Conservation (phyloP, 768 basidiomycete genomes). For the Termitomyces heimii region DNA sequence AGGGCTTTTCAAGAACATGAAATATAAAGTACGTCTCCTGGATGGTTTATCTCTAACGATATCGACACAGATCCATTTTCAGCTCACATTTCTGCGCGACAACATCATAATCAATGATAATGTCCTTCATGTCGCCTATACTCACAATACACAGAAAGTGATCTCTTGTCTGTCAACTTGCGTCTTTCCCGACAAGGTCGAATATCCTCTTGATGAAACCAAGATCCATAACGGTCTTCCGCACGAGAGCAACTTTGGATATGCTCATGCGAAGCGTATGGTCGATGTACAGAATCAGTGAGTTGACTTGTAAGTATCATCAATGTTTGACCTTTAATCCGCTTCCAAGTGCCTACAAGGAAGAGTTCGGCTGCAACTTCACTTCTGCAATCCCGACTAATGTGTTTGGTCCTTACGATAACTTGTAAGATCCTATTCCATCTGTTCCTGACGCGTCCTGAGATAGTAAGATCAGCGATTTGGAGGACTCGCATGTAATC, state of each 20-base stretch:
- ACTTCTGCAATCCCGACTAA: constrained; percentile 97
- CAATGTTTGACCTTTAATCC: background rate
- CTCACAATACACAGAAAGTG: constrained; percentile 63
- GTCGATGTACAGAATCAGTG: constrained; percentile 95
- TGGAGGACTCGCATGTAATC: constrained; percentile 91
- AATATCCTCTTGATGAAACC: constrained; percentile 87
- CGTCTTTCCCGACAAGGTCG: constrained; percentile 94
- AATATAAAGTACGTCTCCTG: constrained; percentile 60
- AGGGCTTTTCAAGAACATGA: constrained; percentile 94
- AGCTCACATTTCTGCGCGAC: constrained; percentile 91
- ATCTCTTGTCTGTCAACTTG: constrained; percentile 97
- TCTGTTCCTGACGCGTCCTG: background rate
- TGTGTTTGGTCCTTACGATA: constrained; percentile 93
- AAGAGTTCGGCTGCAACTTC: constrained; percentile 91
- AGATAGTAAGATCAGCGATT: constrained; percentile 48
- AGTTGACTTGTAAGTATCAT: constrained; percentile 16
- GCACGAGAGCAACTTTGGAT: constrained; percentile 94
- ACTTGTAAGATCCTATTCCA: constrained; percentile 53
- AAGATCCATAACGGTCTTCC: constrained; percentile 93
- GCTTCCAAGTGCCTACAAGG: constrained; percentile 80
- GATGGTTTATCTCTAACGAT: background rate
- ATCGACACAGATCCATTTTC: background rate
- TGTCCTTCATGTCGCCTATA: constrained; percentile 72
- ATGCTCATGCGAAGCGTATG: constrained; percentile 93
- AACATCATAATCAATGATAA: constrained; percentile 96